These are phyloP conservation scores for Aspergillus sojae DNA, from an alignment of 2,329 filamentous ascomycete genomes.

Conservation along the genomic window DNA sequence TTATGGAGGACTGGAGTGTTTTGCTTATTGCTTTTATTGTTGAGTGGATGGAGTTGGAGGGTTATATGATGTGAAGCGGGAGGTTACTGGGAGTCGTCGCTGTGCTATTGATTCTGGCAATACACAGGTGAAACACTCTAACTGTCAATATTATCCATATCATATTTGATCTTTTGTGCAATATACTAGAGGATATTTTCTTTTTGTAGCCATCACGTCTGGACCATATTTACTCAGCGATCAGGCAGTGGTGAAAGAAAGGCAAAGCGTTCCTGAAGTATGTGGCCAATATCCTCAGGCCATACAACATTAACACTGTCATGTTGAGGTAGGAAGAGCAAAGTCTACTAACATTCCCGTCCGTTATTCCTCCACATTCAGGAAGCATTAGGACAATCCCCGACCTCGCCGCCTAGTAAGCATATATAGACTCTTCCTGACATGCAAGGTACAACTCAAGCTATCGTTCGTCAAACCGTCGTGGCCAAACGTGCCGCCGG, in stretches of 20 bases:
- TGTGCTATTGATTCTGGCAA: too few species aligned
- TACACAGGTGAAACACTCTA: not conserved
- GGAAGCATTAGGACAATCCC: not conserved
- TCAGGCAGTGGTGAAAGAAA: not conserved
- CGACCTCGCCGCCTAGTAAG: not conserved
- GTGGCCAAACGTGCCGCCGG: not conserved
- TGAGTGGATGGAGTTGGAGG: constrained; percentile 86
- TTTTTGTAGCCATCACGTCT: not conserved
- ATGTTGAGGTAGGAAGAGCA: not conserved
- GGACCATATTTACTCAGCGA: not conserved
- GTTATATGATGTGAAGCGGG: constrained; percentile 39
- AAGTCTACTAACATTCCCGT: not conserved
- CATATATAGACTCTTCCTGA: not conserved
- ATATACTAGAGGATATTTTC: not conserved
- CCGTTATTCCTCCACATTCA: not conserved
- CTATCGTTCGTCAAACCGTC: not conserved
- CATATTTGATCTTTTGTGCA: not conserved
- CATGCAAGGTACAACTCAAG: not conserved
- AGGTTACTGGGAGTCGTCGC: too few species aligned
- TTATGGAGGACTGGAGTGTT: constrained; percentile 82
- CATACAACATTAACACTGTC: not conserved
- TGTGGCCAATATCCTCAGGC: not conserved
- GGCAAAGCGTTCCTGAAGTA: not conserved
- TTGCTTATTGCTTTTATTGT: constrained; percentile 81
- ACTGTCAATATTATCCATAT: not conserved